These are phyloP conservation scores for Neofusicoccum cordaticola DNA, from an alignment of 2,329 filamentous ascomycete species.

Conservation along the genomic window DNA sequence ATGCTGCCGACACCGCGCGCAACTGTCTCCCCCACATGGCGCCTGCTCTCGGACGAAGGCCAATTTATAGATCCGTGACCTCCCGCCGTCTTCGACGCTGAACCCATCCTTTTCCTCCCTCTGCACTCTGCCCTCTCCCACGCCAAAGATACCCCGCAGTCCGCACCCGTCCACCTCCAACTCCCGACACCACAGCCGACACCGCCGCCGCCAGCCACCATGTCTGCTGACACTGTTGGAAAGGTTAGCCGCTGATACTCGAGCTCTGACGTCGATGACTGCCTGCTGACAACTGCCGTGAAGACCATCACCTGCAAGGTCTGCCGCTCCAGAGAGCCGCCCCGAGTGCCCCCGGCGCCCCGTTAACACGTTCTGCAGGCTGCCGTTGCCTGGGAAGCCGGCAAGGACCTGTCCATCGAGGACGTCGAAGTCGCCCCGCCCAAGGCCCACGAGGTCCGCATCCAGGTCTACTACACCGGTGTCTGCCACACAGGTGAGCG, in stretches of 20 bases:
- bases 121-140: neutral
- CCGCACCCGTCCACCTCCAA: neutral
- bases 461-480: constrained; percentile 95
- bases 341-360: constrained; percentile 25
- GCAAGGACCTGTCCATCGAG: constrained; percentile 83
- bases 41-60: constrained; percentile 6
- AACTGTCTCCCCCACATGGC: constrained; percentile 14
- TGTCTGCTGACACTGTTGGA: constrained; percentile 56
- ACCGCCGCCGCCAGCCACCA: constrained; percentile 28
- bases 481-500: constrained; percentile 90
- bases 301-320: constrained; percentile 91
- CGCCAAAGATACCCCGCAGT: constrained; percentile 8
- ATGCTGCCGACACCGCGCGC: neutral
- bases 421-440: constrained; percentile 90
- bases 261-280: neutral
- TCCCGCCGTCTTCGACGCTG: neutral
- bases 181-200: neutral
- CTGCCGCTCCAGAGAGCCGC: constrained; percentile 80
- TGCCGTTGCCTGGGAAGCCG: constrained; percentile 95
- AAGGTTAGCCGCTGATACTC: constrained; percentile 40
- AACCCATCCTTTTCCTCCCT: neutral
- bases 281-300: constrained; percentile 17
- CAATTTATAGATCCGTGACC: constrained; percentile 4
- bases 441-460: constrained; percentile 89
- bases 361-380: constrained; percentile 52